A percentile compares a stretch with the other conserved stretches of the same genome.
phyloP scores from a whole-genome alignment of 495 filamentous ascomycete species.

The Pseudevernia furfuracea region DNA sequence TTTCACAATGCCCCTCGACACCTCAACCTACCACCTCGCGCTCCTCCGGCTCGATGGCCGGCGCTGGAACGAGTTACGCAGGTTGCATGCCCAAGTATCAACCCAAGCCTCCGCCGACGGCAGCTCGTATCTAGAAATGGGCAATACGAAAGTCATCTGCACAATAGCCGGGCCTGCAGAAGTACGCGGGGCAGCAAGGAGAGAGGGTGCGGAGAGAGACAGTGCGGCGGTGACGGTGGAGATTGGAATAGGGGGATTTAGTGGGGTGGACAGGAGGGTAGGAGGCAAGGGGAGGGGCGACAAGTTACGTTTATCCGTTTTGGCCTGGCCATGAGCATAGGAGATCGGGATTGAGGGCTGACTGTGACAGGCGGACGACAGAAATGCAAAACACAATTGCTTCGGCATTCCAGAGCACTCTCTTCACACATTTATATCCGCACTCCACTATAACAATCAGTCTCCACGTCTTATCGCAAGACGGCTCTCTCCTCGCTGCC shows the following conservation, averaged over 20 bases:
- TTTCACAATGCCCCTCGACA: constrained; percentile 68
- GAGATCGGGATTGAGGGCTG: not conserved
- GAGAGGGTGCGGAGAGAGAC: constrained; percentile 40
- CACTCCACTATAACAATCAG: constrained; percentile 76
- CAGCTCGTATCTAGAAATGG: constrained; percentile 85
- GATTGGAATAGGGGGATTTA: constrained; percentile 80
- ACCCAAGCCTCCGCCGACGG: constrained; percentile 89
- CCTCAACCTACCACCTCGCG: constrained; percentile 76
- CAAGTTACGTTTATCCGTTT: constrained; percentile 50
- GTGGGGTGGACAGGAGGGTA: constrained; percentile 64
- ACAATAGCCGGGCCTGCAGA: constrained; percentile 79
- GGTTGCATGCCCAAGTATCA: constrained; percentile 78
- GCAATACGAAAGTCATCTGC: constrained; percentile 94
- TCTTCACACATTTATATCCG: constrained; percentile 83
- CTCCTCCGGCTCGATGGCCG: constrained; percentile 88
- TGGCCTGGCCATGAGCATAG: not conserved
- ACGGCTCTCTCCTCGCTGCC: constrained; percentile 83
- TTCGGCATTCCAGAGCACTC: constrained; percentile 59
- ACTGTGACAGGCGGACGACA: constrained; percentile 53
- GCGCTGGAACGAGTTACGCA: constrained; percentile 95
- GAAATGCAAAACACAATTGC: constrained; percentile 74
- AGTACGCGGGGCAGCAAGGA: constrained; percentile 42
- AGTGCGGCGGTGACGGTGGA: constrained; percentile 68
- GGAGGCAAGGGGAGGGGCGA: constrained; percentile 49
- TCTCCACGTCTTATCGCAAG: constrained; percentile 79